Evolutionary conservation across 129 eudicot species (phyloP).

Genomic region (Lactuca sativa): DNA sequence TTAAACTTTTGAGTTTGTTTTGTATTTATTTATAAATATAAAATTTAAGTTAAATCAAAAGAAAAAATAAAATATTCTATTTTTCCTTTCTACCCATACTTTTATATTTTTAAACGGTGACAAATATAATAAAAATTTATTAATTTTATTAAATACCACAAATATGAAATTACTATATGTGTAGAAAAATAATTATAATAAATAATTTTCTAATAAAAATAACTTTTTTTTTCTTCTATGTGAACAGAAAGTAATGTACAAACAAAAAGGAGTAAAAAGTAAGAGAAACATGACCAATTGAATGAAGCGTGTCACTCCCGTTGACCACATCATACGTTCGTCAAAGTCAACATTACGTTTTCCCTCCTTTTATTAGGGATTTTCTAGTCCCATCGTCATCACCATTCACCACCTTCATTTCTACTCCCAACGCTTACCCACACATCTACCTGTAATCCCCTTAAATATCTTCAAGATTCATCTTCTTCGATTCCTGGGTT

Average conservation of each 20-base stretch:
- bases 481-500: constrained; percentile 2
- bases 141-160: too few species aligned
- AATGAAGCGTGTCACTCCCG: not conserved
- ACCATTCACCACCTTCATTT: not conserved
- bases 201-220: too few species aligned
- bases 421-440: not conserved
- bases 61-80: too few species aligned
- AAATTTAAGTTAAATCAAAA: too few species aligned
- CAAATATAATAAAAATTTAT: too few species aligned
- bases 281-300: not conserved
- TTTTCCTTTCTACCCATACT: too few species aligned
- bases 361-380: not conserved
- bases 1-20: too few species aligned
- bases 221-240: not conserved
- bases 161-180: too few species aligned
- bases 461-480: not conserved
- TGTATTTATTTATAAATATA: too few species aligned
- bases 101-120: too few species aligned
- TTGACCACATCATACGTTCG: not conserved
- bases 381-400: not conserved
- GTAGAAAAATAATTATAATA: too few species aligned
- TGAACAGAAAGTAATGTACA: not conserved
- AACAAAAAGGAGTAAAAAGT: not conserved
- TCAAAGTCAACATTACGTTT: not conserved
- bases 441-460: not conserved